Conservation (phyloP, 345 rosid species). For the Syzygium jambos region DNA sequence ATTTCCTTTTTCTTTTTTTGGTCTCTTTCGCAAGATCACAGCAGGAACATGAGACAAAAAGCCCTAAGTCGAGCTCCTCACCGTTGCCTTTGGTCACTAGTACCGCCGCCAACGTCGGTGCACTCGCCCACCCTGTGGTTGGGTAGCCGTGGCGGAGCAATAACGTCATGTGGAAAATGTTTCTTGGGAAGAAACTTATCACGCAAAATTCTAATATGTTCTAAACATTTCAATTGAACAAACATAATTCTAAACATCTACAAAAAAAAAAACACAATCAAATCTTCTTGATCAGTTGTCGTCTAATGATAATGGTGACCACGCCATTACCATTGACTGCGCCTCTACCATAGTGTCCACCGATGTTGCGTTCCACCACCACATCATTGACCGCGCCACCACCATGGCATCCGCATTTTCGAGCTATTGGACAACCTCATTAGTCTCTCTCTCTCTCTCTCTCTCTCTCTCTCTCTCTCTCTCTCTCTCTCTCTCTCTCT, state of each 20-base stretch:
- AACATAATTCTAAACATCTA: background rate
- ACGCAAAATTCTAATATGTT: background rate
- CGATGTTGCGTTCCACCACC: background rate
- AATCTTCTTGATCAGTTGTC: too few relatives aligned
- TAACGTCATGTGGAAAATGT: background rate
- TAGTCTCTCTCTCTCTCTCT: too few relatives aligned
- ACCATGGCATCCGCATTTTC: background rate
- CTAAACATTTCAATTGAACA: background rate
- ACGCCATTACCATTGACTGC: background rate
- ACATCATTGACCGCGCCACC: background rate
- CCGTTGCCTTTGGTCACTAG: background rate
- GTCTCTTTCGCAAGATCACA: background rate
- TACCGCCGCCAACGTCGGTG: background rate
- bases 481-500: too few relatives aligned
- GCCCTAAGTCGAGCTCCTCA: background rate
- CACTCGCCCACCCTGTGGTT: background rate
- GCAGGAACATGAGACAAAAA: background rate
- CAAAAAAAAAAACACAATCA: too few relatives aligned
- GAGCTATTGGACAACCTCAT: background rate
- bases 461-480: too few relatives aligned
- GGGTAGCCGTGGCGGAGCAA: background rate
- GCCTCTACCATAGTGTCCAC: background rate
- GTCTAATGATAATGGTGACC: background rate
- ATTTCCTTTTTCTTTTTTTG: fast-evolving
- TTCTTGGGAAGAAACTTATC: background rate